phyloP scores from a whole-genome alignment of 441 rosid genomes.

The Flueggea neowawraea region DNA sequence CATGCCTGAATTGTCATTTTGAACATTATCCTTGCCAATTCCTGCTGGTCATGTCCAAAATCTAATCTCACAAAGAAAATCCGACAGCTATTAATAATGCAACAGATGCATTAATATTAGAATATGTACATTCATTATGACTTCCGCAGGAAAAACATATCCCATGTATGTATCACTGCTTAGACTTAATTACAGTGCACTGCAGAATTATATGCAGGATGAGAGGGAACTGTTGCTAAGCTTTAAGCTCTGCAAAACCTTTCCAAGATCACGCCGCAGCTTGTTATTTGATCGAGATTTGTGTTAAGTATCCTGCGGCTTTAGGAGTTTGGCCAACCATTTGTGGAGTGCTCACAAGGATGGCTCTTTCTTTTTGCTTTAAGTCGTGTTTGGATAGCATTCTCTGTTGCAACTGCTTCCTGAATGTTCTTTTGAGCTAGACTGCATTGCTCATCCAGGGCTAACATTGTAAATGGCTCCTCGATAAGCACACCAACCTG shows the following conservation, averaged over 20 bases:
- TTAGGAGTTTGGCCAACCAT: conserved; percentile 61
- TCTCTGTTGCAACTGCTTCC: conserved; percentile 63
- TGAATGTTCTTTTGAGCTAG: conserved; percentile 46
- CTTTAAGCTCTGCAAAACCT: not conserved
- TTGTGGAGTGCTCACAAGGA: conserved; percentile 45
- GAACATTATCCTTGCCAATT: too few relatives aligned
- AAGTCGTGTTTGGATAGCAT: conserved; percentile 47
- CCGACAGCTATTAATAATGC: too few relatives aligned
- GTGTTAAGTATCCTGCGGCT: not conserved
- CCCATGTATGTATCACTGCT: conserved; percentile 7
- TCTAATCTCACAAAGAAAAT: too few relatives aligned
- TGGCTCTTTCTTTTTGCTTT: conserved; percentile 40
- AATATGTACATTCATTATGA: conserved; percentile 1
- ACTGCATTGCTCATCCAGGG: conserved; percentile 78
- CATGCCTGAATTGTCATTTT: too few relatives aligned
- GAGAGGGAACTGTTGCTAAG: not conserved
- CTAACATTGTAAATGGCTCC: conserved; percentile 92
- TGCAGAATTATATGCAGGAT: not conserved
- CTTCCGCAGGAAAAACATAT: not conserved
- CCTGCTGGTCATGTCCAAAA: too few relatives aligned
- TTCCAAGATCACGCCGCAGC: not conserved
- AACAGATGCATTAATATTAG: not conserved
- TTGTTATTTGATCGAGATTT: not conserved
- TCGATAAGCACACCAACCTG: conserved; percentile 97
- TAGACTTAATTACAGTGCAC: not conserved